A percentile compares a stretch with the other conserved stretches of the same genome.
Conservation (phyloP, 2,329 filamentous ascomycete genomes). For the Aquanectria penicillioides region DNA sequence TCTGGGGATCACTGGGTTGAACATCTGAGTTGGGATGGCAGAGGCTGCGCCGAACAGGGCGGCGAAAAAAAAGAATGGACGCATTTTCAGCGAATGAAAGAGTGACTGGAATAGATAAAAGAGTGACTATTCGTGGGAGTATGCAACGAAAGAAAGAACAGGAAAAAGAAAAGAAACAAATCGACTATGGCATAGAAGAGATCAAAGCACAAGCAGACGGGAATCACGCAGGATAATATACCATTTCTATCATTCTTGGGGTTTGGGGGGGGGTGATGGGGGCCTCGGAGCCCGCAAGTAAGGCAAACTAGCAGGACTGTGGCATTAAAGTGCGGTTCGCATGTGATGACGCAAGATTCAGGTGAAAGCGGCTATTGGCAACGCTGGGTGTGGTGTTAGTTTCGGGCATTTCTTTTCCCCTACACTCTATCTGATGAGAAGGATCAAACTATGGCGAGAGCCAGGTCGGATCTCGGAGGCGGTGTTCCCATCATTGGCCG, state of each 20-base stretch:
- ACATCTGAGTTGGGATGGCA: constrained; percentile 27
- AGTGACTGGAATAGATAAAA: constrained; percentile 9
- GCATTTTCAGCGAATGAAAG: constrained; percentile 31
- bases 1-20: constrained; percentile 22
- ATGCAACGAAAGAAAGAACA: constrained; percentile 1
- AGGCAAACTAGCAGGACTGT: neutral
- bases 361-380: constrained; percentile 15
- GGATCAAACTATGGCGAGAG: constrained; percentile 28
- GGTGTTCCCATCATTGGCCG: neutral
- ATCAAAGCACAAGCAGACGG: neutral
- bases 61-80: constrained; percentile 35
- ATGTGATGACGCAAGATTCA: constrained; percentile 20
- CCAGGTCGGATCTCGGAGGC: constrained; percentile 8
- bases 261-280: too few relatives aligned
- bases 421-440: constrained; percentile 34
- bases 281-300: too few relatives aligned
- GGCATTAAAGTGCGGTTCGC: constrained; percentile 9
- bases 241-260: neutral
- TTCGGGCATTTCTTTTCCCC: constrained; percentile 2
- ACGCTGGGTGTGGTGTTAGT: neutral
- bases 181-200: too few relatives aligned
- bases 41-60: constrained; percentile 29
- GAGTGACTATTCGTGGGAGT: constrained; percentile 1
- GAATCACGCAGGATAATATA: constrained; percentile 24
- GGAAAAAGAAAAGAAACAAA: neutral